These are phyloP conservation scores for Dactylonectria macrodidyma DNA, from an alignment of 2,329 filamentous ascomycete genomes.

Conservation along the genomic window DNA sequence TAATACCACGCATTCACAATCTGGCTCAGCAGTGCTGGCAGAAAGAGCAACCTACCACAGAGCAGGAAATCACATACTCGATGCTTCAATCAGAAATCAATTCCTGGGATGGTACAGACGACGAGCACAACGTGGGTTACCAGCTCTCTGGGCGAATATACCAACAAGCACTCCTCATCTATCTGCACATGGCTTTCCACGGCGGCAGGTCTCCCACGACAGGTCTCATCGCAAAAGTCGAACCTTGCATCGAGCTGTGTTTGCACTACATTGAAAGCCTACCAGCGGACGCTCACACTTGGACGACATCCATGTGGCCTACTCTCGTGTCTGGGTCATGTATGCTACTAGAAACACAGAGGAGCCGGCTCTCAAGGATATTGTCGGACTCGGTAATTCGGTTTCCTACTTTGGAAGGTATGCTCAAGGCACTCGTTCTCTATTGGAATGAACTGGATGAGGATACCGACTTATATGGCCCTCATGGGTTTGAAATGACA, in stretches of 20 bases:
- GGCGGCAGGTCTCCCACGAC: conserved; percentile 14
- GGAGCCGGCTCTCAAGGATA: conserved; percentile 10
- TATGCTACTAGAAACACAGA: conserved; percentile 26
- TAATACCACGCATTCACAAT: conserved; percentile 24
- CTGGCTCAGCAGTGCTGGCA: conserved; percentile 14
- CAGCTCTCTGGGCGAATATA: conserved; percentile 18
- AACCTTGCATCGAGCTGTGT: conserved; percentile 23
- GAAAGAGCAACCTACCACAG: neutral
- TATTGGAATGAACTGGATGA: conserved; percentile 25
- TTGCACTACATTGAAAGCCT: conserved; percentile 19
- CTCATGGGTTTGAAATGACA: conserved; percentile 22
- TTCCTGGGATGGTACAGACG: conserved; percentile 6
- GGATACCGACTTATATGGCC: conserved; percentile 14
- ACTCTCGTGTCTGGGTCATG: conserved; percentile 17
- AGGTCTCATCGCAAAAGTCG: conserved; percentile 12
- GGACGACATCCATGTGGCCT: conserved; percentile 30
- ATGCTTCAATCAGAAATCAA: conserved; percentile 9
- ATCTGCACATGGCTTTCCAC: conserved; percentile 17
- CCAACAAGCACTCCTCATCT: conserved; percentile 19
- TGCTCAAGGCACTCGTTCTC: conserved; percentile 14
- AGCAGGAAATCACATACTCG: neutral
- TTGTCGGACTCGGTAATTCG: conserved; percentile 16
- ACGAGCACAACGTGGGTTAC: conserved; percentile 15
- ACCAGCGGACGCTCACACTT: conserved; percentile 21
- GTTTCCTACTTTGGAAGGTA: conserved; percentile 25